Percentiles rank a stretch among this genome's conserved stretches.
These are phyloP conservation scores for Starmerella sirachaensis DNA, from an alignment of 805 yeast species.

Conservation along the genomic window DNA sequence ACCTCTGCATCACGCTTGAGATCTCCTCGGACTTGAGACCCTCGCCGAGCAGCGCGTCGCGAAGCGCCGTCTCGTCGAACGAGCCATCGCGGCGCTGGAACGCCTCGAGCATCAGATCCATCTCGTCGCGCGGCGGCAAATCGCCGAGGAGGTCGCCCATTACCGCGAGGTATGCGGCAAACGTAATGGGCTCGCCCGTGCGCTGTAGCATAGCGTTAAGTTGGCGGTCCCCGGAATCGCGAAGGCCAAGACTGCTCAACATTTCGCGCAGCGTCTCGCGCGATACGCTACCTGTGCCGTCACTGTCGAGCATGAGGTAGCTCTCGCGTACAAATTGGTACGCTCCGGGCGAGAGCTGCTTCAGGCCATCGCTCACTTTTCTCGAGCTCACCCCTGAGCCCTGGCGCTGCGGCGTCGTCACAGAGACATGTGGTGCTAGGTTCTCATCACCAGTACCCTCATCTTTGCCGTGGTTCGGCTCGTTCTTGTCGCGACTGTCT, in stretches of 20 bases:
- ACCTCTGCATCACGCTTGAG: slow-evolving; percentile 14
- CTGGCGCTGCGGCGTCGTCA: not conserved
- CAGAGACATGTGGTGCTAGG: not conserved
- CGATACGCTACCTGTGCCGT: slow-evolving; percentile 22
- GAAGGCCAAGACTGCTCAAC: slow-evolving; percentile 21
- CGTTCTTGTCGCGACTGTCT: too few species aligned
- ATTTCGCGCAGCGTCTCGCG: slow-evolving; percentile 18
- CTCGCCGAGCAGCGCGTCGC: slow-evolving; percentile 14
- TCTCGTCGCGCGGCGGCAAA: slow-evolving; percentile 20
- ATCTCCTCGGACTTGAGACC: slow-evolving; percentile 19
- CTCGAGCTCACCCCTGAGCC: slow-evolving; percentile 16
- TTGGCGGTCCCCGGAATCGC: slow-evolving; percentile 8
- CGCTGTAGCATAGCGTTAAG: slow-evolving; percentile 21
- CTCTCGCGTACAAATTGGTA: slow-evolving; percentile 23
- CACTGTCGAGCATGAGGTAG: slow-evolving; percentile 22
- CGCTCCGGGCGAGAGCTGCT: slow-evolving; percentile 22
- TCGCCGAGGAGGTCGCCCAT: slow-evolving; percentile 21
- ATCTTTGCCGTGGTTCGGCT: too few species aligned
- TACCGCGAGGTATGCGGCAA: slow-evolving; percentile 21
- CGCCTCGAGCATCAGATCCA: slow-evolving; percentile 20
- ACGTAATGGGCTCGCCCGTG: slow-evolving; percentile 22
- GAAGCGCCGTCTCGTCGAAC: slow-evolving; percentile 17
- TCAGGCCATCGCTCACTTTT: slow-evolving; percentile 22
- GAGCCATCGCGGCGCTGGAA: slow-evolving; percentile 17
- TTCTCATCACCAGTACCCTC: too few species aligned